Evolutionary conservation across 2,329 filamentous ascomycete genomes (phyloP).

Genomic region (Talaromyces atroroseus): DNA sequence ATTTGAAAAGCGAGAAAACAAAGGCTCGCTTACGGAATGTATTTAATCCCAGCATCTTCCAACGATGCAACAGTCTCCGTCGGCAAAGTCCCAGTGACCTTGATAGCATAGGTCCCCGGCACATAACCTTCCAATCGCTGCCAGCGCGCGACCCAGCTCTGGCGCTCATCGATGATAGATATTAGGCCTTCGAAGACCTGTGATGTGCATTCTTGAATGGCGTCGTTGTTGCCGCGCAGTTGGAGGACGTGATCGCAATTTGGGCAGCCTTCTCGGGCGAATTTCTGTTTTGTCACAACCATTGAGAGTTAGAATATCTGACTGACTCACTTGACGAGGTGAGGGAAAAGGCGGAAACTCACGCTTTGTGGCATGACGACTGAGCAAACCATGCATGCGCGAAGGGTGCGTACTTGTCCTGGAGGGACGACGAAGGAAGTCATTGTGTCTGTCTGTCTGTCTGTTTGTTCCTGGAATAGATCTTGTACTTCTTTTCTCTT

Average conservation of each 20-base stretch:
- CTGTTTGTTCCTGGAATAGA: not conserved
- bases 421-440: slow-evolving; percentile 62
- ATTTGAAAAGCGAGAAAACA: not conserved
- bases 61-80: slow-evolving; percentile 52
- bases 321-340: slow-evolving; percentile 3
- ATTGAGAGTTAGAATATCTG: slow-evolving; percentile 14
- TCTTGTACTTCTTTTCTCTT: not conserved
- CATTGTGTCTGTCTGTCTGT: slow-evolving; percentile 21
- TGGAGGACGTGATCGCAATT: slow-evolving; percentile 94
- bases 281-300: slow-evolving; percentile 57
- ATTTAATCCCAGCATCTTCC: slow-evolving; percentile 57
- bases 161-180: slow-evolving; percentile 71
- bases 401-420: slow-evolving; percentile 74
- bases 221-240: slow-evolving; percentile 70
- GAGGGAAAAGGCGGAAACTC: slow-evolving; percentile 27
- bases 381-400: slow-evolving; percentile 98
- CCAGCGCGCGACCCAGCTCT: slow-evolving; percentile 95
- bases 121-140: slow-evolving; percentile 86
- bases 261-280: slow-evolving; percentile 81
- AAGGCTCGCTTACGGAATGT: slow-evolving; percentile 49
- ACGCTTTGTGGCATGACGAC: slow-evolving; percentile 80
- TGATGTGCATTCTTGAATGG: slow-evolving; percentile 87
- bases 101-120: slow-evolving; percentile 85
- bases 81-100: slow-evolving; percentile 75
- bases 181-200: slow-evolving; percentile 94